Evolutionary conservation across 495 filamentous ascomycete species (phyloP).

Genomic region (Lepidopterella palustris): DNA sequence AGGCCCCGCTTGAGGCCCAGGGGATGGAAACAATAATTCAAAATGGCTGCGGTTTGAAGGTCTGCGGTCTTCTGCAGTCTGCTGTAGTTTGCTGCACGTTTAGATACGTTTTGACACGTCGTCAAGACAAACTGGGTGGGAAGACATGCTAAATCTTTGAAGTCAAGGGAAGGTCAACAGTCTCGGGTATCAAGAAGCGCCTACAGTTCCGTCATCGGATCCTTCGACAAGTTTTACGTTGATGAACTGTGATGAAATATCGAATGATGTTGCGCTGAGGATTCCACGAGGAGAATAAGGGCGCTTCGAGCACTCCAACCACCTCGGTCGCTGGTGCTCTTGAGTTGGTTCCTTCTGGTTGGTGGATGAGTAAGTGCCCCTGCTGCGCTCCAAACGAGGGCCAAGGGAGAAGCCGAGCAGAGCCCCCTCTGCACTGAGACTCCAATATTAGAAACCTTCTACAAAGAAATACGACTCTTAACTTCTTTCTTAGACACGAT

Average conservation of each 20-base stretch:
- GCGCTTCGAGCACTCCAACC: not conserved
- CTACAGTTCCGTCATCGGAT: not conserved
- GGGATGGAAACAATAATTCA: not conserved
- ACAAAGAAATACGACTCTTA: not conserved
- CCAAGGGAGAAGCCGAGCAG: not conserved
- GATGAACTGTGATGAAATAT: not conserved
- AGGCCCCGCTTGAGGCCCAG: not conserved
- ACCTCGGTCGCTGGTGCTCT: not conserved
- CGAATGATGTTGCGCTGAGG: not conserved
- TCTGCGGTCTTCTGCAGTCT: not conserved
- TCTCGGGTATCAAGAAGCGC: not conserved
- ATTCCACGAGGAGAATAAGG: not conserved
- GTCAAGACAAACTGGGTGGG: not conserved
- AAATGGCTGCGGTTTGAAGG: not conserved
- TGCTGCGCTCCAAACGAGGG: not conserved
- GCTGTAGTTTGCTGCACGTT: not conserved
- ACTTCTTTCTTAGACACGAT: not conserved
- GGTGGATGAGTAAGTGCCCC: not conserved
- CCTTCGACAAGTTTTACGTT: not conserved
- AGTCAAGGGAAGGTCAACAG: not conserved
- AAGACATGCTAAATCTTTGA: not conserved
- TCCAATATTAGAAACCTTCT: not conserved
- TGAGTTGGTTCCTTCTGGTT: not conserved
- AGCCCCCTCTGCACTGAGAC: not conserved
- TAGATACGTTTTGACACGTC: not conserved